Percentiles rank a stretch among this genome's conserved stretches.
Evolutionary conservation across 148 eudicot genomes (phyloP).

Genomic region (Vaccinium corymbosum): DNA sequence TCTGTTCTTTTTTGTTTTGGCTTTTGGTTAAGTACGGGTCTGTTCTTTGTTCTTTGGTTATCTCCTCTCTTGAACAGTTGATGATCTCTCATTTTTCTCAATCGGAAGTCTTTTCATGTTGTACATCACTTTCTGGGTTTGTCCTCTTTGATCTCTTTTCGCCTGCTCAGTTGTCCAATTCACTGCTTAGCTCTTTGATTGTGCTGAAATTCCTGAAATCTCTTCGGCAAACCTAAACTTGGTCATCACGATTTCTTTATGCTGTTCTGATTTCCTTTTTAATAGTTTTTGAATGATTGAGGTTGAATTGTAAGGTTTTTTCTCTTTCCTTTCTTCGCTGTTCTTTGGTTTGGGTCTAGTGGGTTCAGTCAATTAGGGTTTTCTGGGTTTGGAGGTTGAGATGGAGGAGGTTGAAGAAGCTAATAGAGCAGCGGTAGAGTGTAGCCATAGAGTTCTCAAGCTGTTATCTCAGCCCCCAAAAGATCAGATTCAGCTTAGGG

Average conservation of each 20-base stretch:
- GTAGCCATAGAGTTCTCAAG: slow-evolving; percentile 65
- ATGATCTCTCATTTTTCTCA: background rate
- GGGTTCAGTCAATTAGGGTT: slow-evolving; percentile 6
- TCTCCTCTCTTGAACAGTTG: background rate
- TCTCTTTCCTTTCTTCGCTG: background rate
- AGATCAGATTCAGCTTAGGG: slow-evolving; percentile 45
- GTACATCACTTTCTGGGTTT: slow-evolving; percentile 5
- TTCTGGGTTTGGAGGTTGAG: slow-evolving; percentile 5
- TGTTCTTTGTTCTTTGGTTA: slow-evolving; percentile 24
- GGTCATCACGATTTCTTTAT: background rate
- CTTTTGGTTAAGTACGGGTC: slow-evolving; percentile 21
- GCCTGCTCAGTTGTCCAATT: background rate
- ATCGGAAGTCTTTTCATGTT: background rate
- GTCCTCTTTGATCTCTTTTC: slow-evolving; percentile 14
- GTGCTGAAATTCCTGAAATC: background rate
- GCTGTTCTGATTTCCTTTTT: slow-evolving; percentile 7
- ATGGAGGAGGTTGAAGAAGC: slow-evolving; percentile 91
- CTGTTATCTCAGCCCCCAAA: slow-evolving; percentile 47
- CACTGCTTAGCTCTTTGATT: background rate
- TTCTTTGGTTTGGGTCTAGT: slow-evolving; percentile 2
- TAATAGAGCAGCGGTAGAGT: slow-evolving; percentile 71
- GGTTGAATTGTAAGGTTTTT: background rate
- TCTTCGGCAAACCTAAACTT: background rate
- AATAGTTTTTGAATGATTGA: slow-evolving; percentile 7
- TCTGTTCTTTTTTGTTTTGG: background rate